phyloP scores from a whole-genome alignment of 331 rosid genomes.

The Prunus yedoensis region DNA sequence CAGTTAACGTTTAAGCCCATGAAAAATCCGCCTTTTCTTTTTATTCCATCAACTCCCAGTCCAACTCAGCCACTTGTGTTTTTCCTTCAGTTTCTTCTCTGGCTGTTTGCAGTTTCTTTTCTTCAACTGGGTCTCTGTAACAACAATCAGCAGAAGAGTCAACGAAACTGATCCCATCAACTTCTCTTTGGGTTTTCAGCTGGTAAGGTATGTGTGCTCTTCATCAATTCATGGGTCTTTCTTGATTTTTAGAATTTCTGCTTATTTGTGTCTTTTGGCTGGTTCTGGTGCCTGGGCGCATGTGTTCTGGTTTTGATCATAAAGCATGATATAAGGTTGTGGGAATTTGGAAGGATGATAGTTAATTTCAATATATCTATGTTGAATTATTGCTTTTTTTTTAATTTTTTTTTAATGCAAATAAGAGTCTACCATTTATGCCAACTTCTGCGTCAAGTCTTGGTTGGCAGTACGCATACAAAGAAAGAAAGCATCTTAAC shows the following conservation, averaged over 20 bases:
- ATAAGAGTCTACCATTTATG: not conserved
- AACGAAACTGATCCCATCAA: not conserved
- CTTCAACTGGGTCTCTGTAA: not conserved
- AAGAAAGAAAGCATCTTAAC: too few species aligned
- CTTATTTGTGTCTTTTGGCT: slow-evolving; percentile 2
- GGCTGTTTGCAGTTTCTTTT: not conserved
- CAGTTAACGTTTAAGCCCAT: not conserved
- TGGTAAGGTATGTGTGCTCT: slow-evolving; percentile 1
- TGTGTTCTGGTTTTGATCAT: not conserved
- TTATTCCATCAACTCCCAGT: not conserved
- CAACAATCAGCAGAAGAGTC: not conserved
- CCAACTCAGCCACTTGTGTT: not conserved
- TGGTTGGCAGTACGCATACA: too few species aligned
- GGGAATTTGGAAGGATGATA: not conserved
- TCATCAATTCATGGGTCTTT: slow-evolving; percentile 6
- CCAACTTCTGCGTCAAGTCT: not conserved
- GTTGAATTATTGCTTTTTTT: not conserved
- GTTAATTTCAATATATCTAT: not conserved
- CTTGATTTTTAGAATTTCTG: slow-evolving; percentile 8
- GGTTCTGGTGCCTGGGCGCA: slow-evolving; percentile 5
- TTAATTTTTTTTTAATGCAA: not conserved
- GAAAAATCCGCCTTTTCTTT: not conserved
- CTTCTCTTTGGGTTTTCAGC: slow-evolving; percentile 13
- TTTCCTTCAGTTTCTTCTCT: not conserved
- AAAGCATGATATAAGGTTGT: not conserved